Base-by-base conservation (phyloP, 768 basidiomycete genomes). In the Asterophora parasitica region DNA sequence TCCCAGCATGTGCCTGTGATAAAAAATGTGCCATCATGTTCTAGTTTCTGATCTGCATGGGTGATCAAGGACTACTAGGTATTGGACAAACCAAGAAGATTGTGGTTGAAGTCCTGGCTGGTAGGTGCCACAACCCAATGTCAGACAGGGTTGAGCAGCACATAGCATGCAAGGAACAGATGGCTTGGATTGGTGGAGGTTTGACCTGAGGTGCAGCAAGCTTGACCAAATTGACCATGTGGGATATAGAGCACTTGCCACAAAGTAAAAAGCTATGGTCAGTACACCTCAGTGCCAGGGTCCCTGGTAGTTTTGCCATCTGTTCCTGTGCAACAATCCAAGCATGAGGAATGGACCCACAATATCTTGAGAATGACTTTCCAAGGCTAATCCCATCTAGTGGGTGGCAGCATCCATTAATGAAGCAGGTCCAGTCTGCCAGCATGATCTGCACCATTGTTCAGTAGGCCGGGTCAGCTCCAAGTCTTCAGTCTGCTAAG, bases 301-400 rank as follows among this genome's bases (percentile, higher is more conserved):
- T 0, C 0, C n/a, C 13, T 15, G 34, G 34, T 7, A 51, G 13
- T 27, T 17, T 40, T 4, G 35, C 7, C 36, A 59, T 45, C 0
- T 33, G 11, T 13, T 44, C 23, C 3, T 60, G 58, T 0, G 56
- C 56, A 10, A 48, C 33, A 1, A 57, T 40, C 54, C 58, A 60
- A 0, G 56, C 26, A 0, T 48, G 26, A 3, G 58, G 58, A 10
- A 59, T 39, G 0, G 42, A 42, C 0, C 42, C 34, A 4, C 3
- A 1, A 5, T 41, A 39, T 9, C 41, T 42, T 1, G 33, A 10
- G 28, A 56, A 60, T 0, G 41, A 38, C 13, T n/a, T 42, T n/a
- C 19, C 8, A 0, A 51, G 42, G 1, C 50, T 43, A 0, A 1
- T 1, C 1, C 37, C 19, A n/a, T 52, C 52, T 1, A 60, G 26